Conservation (phyloP, 495 filamentous ascomycete species). For the Saxophila tyrrhenica region DNA sequence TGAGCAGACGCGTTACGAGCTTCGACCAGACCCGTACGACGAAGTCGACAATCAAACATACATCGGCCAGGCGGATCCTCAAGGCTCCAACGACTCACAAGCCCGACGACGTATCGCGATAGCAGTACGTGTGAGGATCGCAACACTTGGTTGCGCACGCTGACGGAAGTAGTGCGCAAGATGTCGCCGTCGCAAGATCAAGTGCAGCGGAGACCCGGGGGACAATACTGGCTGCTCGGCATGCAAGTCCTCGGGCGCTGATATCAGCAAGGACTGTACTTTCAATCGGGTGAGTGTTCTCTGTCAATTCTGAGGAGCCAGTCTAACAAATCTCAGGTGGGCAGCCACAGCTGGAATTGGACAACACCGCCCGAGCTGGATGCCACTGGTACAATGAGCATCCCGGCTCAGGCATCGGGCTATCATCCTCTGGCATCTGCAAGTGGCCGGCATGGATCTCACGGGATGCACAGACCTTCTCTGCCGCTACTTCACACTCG, state of each 20-base stretch:
- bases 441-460: background rate
- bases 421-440: background rate
- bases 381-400: background rate
- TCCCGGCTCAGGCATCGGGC: background rate
- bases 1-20: conserved; percentile 5
- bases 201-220: conserved; percentile 79
- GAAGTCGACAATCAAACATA: background rate
- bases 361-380: background rate
- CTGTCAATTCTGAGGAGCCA: conserved; percentile 3
- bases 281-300: conserved; percentile 56
- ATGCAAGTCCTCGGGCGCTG: conserved; percentile 62
- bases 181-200: conserved; percentile 90
- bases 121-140: conserved; percentile 11
- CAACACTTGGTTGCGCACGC: background rate
- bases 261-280: conserved; percentile 44
- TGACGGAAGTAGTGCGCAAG: conserved; percentile 58
- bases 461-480: background rate
- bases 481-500: conserved; percentile 14
- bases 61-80: background rate
- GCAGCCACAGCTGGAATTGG: background rate
- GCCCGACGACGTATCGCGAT: conserved; percentile 19
- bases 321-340: conserved; percentile 15
- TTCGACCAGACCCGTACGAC: background rate
- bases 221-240: conserved; percentile 68
- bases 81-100: background rate